Conservation (phyloP, 371 early-diverging fungal genomes). For the Globomyces sp. region DNA sequence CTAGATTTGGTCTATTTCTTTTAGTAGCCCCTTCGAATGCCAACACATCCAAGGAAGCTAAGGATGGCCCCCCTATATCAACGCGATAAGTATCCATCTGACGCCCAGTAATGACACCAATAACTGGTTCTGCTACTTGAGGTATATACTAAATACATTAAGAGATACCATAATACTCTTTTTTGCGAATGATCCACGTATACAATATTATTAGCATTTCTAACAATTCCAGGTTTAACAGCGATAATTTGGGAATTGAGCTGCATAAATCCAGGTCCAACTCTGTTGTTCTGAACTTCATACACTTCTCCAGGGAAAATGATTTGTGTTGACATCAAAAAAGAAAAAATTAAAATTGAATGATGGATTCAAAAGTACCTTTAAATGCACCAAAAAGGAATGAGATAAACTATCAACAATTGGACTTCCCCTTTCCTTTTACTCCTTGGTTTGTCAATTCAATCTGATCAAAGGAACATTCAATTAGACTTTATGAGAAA, state of each 20-base stretch:
- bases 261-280: slow-evolving; percentile 14
- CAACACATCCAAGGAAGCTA: slow-evolving; percentile 70
- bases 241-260: background rate
- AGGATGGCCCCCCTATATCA: slow-evolving; percentile 90
- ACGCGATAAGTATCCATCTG: slow-evolving; percentile 80
- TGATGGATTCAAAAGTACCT: background rate
- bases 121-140: slow-evolving; percentile 77
- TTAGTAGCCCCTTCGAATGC: slow-evolving; percentile 96
- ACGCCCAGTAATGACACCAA: slow-evolving; percentile 74
- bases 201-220: background rate
- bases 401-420: too few relatives aligned
- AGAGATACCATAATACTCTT: background rate
- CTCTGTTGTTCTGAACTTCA: background rate
- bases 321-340: background rate
- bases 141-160: slow-evolving; percentile 64
- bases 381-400: background rate
- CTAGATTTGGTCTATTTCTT: slow-evolving; percentile 81
- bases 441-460: slow-evolving; percentile 53
- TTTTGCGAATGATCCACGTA: slow-evolving; percentile 13
- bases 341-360: background rate
- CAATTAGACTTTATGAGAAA: slow-evolving; percentile 79
- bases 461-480: slow-evolving; percentile 34
- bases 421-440: slow-evolving; percentile 64
- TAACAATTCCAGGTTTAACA: slow-evolving; percentile 6
- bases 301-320: slow-evolving; percentile 12